Base-by-base conservation (phyloP, 2,329 filamentous ascomycete genomes). In the Penicillium sp. region DNA sequence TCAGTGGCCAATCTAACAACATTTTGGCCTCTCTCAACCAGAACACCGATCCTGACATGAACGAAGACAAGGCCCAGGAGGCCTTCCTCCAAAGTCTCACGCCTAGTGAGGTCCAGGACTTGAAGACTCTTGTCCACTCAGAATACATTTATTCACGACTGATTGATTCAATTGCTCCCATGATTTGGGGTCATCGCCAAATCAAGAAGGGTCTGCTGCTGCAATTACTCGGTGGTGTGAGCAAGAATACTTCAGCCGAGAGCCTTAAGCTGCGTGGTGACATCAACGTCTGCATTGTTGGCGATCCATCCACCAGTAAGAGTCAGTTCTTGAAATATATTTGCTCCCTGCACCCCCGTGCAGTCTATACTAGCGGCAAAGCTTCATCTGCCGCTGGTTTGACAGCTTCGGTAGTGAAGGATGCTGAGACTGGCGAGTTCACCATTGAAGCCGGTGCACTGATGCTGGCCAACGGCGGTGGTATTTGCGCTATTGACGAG, bases 201-300 rank as follows among this genome's bases (percentile, higher is more conserved):
- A 93, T 99, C 70, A 99, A 99, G 79, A 99, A 99, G 76, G 95
- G 95, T 29, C 81, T 99, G 24, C 84, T 99, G 8, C 82, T 99
- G 43, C 95, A 99, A 75, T 82, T 99, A 47, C 91, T 99, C 84
- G 91, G 92, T n/a, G 95, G 95, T 80, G 91, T 99, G 2, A 87
- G 87, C 76, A 99, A 99, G 75, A 85, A 85, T 22, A 99, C 95
- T 0, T 84, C 91, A 0, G 66, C 72, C 50, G 95, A 99, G 77
- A 93, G 91, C 60, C 96, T 99, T 91, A 87, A 93, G 62, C 83
- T 99, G 44, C 88, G 95, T 83, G 95, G 95, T 65, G 95, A 99
- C 71, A 93, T 99, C 81, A 99, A 99, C 78, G 96, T 99, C 61
- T 99, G 95, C 76, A 91, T 99, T 65, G 95, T 99, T 57, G 95